These are phyloP conservation scores for Pleoardoris graminearum DNA, from an alignment of 2,329 filamentous ascomycete species.

Conservation along the genomic window DNA sequence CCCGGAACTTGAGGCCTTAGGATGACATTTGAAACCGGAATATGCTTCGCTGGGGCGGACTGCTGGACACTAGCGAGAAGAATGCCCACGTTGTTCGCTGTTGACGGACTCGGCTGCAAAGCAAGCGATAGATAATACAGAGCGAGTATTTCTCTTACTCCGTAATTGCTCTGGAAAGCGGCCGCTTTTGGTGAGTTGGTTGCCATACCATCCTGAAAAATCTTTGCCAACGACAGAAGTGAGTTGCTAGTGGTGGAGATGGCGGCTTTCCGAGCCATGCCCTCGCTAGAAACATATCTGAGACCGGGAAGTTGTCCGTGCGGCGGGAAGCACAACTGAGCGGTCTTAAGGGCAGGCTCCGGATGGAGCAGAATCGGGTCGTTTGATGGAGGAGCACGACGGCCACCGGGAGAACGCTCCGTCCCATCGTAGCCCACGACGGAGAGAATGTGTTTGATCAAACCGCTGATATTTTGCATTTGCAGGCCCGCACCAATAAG, in stretches of 20 bases:
- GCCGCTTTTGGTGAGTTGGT: conserved; percentile 62
- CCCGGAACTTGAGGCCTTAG: conserved; percentile 65
- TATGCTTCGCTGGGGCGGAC: conserved; percentile 50
- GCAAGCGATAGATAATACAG: conserved; percentile 95
- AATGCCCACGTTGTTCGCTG: conserved; percentile 97
- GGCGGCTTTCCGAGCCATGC: conserved; percentile 74
- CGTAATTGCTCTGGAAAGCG: conserved; percentile 65
- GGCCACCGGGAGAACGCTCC: conserved; percentile 39
- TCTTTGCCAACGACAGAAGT: conserved; percentile 90
- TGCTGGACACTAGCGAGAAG: conserved; percentile 94
- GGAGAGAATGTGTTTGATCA: conserved; percentile 77
- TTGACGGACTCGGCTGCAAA: conserved; percentile 92
- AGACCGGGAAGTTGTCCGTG: conserved; percentile 81
- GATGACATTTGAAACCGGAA: conserved; percentile 45
- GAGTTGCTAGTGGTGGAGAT: conserved; percentile 95
- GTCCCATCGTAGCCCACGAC: conserved; percentile 59
- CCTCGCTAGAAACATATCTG: conserved; percentile 66
- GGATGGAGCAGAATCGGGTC: conserved; percentile 80
- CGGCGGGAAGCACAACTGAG: conserved; percentile 77
- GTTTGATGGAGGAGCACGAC: conserved; percentile 38
- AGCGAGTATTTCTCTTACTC: conserved; percentile 88
- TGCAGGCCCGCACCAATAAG: conserved; percentile 79
- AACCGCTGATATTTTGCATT: conserved; percentile 70
- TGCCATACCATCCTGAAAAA: conserved; percentile 95
- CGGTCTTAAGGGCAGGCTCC: conserved; percentile 79